Evolutionary conservation across 2,329 filamentous ascomycete genomes (phyloP), one percentile per base, ranked within the genome.

Genomic region (Cladosporium sp.): DNA sequence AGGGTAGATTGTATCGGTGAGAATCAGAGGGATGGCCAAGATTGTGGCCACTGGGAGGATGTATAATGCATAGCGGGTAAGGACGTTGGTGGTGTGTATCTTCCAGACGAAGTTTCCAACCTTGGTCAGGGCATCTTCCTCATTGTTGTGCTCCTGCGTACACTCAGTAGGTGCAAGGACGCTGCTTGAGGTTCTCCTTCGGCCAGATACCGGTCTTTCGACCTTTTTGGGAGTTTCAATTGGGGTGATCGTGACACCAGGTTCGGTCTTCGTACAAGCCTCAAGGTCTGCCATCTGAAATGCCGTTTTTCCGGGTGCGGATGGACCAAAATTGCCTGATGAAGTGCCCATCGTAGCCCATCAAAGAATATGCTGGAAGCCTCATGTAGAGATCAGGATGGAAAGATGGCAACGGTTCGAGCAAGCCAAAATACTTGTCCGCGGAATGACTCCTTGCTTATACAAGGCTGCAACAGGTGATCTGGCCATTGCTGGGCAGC

Each of bases 21-120:
- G 70, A 27, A 85, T 70, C 30, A 87, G 71, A 11, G 84, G 84
- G 5, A 82, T 63, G 7, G 81, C 81, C 45, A 88, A 73, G 20
- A 84, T 60, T 13, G 83, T 53, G 39, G 76, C 81, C 25, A 87
- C 70, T 4, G 84, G 84, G 19, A 83, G 68, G 55, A 87, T 77
- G 61, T 86, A 87, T 55, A 87, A 74, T 41, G 85, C 69, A 62
- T 87, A 87, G 40, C 84, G 75, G 3, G 80, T 84, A 53, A 85
- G 60, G 55, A 82, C 73, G 7, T 80, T 84, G 61, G 83, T 83
- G 58, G 74, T 72, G 53, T 86, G 70, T 54, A 88, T 75, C 64
- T 78, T 84, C 60, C 76, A 74, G 68, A 87, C 85, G 30, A 87
- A 62, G 53, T 75, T 75, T 38, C 84, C 84, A 73, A 88, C 79